These are phyloP conservation scores for Oenanthe sinensis DNA, from an alignment of 129 eudicot genomes.

Conservation along the genomic window DNA sequence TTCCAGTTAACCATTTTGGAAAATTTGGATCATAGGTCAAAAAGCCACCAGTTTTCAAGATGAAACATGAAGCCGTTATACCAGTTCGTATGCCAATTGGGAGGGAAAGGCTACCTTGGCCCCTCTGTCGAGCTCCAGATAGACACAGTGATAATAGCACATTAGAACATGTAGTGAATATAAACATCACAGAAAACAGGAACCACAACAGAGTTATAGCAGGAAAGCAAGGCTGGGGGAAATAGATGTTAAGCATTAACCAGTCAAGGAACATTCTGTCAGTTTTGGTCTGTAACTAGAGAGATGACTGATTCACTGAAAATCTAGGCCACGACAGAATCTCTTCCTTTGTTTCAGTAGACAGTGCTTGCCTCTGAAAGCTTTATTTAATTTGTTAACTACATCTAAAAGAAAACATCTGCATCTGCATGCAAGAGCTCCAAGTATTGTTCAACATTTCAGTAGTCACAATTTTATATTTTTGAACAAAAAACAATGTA, in stretches of 20 bases:
- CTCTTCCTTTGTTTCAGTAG: background rate
- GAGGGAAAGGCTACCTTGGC: slow-evolving; percentile 59
- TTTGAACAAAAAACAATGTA: background rate
- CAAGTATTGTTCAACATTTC: background rate
- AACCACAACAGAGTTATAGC: background rate
- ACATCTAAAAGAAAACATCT: background rate
- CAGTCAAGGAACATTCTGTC: background rate
- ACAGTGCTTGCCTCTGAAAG: background rate
- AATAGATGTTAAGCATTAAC: background rate
- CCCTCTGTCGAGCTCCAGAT: slow-evolving; percentile 59
- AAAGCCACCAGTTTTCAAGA: slow-evolving; percentile 56
- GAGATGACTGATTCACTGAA: background rate
- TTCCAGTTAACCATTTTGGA: slow-evolving; percentile 57
- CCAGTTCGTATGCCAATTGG: slow-evolving; percentile 87
- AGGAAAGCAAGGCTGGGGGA: background rate
- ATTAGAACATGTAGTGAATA: background rate
- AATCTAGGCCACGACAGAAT: background rate
- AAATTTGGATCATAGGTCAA: slow-evolving; percentile 40
- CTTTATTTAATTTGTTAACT: background rate
- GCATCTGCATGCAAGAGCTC: background rate
- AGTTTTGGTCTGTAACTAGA: background rate
- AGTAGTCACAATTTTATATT: background rate
- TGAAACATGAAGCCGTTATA: slow-evolving; percentile 48
- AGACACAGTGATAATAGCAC: slow-evolving; percentile 45
- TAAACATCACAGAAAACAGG: background rate